phyloP scores from a whole-genome alignment of 108 stramenopile genomes.

The Cyclostephanos tholiformis region DNA sequence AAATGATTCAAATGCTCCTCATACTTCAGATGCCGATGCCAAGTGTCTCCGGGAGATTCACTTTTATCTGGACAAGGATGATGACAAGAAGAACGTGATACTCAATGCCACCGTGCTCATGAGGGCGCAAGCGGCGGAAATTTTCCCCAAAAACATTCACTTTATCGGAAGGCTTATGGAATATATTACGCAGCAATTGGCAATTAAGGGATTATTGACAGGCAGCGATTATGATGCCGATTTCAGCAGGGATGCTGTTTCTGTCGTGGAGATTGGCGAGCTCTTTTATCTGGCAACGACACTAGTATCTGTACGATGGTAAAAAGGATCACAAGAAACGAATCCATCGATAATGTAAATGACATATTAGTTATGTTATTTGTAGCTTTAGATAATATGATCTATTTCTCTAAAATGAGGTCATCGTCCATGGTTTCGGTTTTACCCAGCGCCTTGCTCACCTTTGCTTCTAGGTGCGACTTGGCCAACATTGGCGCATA shows the following conservation, averaged over 20 bases:
- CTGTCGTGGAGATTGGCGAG: no score
- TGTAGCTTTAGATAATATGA: no score
- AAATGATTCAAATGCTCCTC: slow-evolving; percentile 30
- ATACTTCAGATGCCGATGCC: slow-evolving; percentile 57
- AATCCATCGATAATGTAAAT: no score
- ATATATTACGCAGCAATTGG: slow-evolving; percentile 53
- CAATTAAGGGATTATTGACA: slow-evolving; percentile 19
- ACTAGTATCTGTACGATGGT: no score
- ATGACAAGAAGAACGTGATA: slow-evolving; percentile 45
- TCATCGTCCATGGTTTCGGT: background rate
- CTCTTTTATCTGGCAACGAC: no score
- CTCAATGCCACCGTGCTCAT: slow-evolving; percentile 53
- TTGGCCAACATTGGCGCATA: slow-evolving; percentile 56
- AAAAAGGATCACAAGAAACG: no score
- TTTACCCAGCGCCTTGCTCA: slow-evolving; percentile 14
- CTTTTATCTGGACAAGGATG: slow-evolving; percentile 54
- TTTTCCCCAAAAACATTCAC: slow-evolving; percentile 70
- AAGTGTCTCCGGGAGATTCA: slow-evolving; percentile 69
- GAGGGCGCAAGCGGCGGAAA: slow-evolving; percentile 67
- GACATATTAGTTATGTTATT: no score
- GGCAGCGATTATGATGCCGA: no score
- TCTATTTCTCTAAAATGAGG: no score
- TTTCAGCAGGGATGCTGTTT: no score
- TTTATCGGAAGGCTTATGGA: slow-evolving; percentile 63
- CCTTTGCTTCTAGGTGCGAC: slow-evolving; percentile 45